phyloP scores from a whole-genome alignment of 75 land plant genomes.

The Pinus taeda region DNA sequence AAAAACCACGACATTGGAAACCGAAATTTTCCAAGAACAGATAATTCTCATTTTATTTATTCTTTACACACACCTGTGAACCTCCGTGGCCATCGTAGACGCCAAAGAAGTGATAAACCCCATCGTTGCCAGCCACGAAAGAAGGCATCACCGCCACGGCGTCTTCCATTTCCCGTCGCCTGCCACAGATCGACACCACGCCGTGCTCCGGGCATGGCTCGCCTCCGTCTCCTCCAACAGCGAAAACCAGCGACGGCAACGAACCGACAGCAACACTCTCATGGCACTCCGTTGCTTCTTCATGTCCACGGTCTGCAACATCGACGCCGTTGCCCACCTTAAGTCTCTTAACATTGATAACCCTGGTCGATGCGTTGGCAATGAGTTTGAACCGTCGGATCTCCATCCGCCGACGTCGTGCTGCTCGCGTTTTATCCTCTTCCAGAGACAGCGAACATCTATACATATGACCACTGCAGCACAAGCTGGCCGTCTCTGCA shows the following conservation, averaged over 20 bases:
- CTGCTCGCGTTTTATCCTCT: slow-evolving; percentile 25
- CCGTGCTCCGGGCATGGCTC: slow-evolving; percentile 25
- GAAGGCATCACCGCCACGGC: slow-evolving; percentile 47
- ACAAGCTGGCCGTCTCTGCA: too few relatives aligned
- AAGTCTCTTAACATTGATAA: too few relatives aligned
- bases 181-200: slow-evolving; percentile 54
- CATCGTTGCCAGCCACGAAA: slow-evolving; percentile 18
- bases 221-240: too few relatives aligned
- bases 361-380: slow-evolving; percentile 1
- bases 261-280: too few relatives aligned
- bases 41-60: background rate
- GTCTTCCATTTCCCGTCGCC: slow-evolving; percentile 88
- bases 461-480: too few relatives aligned
- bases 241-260: too few relatives aligned
- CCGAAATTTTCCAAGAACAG: background rate
- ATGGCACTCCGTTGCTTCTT: too few relatives aligned
- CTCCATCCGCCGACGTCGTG: slow-evolving; percentile 55
- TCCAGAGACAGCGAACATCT: background rate
- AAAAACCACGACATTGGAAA: background rate
- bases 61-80: slow-evolving; percentile 27
- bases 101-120: slow-evolving; percentile 41
- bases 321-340: too few relatives aligned
- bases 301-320: too few relatives aligned
- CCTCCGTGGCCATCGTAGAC: slow-evolving; percentile 70
- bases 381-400: slow-evolving; percentile 41